phyloP scores from a whole-genome alignment of 345 rosid genomes.

The Euphorbia pulcherrima region DNA sequence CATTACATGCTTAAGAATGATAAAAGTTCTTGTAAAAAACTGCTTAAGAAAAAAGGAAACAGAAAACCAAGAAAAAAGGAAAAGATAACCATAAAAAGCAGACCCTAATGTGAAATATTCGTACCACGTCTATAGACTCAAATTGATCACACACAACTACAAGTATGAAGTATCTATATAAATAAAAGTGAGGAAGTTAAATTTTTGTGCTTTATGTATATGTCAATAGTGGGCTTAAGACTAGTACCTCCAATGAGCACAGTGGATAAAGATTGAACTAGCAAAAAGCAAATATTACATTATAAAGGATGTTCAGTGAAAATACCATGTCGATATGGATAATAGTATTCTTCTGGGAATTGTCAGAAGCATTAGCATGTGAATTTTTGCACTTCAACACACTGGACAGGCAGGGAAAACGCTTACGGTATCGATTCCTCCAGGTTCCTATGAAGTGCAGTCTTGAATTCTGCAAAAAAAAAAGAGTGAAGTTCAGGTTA shows the following conservation, averaged over 20 bases:
- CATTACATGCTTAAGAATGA: conserved; percentile 11
- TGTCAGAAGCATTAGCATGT: conserved; percentile 32
- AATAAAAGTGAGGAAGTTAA: conserved; percentile 1
- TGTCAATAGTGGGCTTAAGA: background rate
- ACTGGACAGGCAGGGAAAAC: conserved; percentile 45
- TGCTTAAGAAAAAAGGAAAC: background rate
- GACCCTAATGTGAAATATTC: background rate
- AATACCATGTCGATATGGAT: conserved; percentile 92
- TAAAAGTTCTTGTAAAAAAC: no score
- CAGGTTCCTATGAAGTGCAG: conserved; percentile 98
- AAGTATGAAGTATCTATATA: background rate
- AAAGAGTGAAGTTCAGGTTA: conserved; percentile 21
- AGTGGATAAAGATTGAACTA: background rate
- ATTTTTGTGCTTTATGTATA: background rate
- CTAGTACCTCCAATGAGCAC: background rate
- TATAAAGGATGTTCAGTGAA: conserved; percentile 13
- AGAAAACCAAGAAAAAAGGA: background rate
- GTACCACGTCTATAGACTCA: background rate
- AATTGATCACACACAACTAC: background rate
- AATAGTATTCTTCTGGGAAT: conserved; percentile 35
- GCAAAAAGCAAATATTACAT: background rate
- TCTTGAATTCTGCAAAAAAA: conserved; percentile 76
- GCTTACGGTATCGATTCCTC: conserved; percentile 82
- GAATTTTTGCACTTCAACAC: conserved; percentile 36
- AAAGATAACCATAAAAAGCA: background rate